phyloP scores from a whole-genome alignment of 768 basidiomycete species.

The Lactifluus piperatus region DNA sequence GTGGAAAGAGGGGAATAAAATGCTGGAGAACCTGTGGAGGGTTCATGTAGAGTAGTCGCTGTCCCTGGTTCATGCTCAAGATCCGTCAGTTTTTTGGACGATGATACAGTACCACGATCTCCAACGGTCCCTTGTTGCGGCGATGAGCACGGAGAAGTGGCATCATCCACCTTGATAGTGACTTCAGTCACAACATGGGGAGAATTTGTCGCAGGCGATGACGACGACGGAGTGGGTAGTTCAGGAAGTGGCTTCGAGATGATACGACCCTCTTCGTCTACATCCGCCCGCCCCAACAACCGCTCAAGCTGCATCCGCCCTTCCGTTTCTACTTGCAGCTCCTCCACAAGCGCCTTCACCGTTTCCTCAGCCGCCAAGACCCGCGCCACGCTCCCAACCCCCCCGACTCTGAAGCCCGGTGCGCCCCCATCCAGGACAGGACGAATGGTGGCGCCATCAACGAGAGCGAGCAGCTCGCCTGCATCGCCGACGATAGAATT shows the following conservation, averaged over 20 bases:
- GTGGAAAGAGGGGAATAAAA: conserved; percentile 3
- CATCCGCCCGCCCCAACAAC: conserved; percentile 19
- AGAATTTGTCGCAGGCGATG: not conserved
- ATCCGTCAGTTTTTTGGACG: not conserved
- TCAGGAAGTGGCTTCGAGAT: not conserved
- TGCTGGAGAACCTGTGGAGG: conserved; percentile 1
- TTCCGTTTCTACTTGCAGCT: conserved; percentile 48
- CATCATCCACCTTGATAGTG: conserved; percentile 11
- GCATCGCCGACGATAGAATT: conserved; percentile 9
- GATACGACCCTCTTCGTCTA: conserved; percentile 6
- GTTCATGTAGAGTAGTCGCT: not conserved
- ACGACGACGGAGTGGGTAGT: not conserved
- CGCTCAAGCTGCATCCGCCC: conserved; percentile 40
- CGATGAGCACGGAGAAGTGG: conserved; percentile 12
- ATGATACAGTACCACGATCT: not conserved
- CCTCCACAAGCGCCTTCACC: conserved; percentile 43
- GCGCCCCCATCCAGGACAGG: conserved; percentile 24
- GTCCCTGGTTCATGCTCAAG: not conserved
- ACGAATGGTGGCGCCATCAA: conserved; percentile 24
- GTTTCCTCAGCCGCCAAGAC: conserved; percentile 41
- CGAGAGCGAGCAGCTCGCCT: conserved; percentile 22
- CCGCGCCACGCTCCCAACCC: conserved; percentile 44
- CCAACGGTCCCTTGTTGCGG: not conserved
- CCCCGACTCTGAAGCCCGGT: conserved; percentile 28
- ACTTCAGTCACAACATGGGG: not conserved